Conservation (phyloP, 2,329 filamentous ascomycete genomes). For the Hypoxylon sp. region DNA sequence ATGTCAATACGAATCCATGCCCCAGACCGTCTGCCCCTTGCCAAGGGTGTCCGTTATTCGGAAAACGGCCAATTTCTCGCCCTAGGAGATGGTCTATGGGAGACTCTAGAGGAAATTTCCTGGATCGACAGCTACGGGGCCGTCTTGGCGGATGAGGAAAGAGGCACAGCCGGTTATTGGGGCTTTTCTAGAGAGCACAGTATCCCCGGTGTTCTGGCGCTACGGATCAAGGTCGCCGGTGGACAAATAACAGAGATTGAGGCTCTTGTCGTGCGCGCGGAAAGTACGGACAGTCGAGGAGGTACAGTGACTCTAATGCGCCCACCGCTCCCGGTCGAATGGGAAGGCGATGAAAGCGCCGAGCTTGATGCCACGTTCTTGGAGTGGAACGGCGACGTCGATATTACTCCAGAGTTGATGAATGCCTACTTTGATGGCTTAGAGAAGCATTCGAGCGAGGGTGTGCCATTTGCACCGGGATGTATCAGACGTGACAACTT, state of each 20-base stretch:
- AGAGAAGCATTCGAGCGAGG: slow-evolving; percentile 40
- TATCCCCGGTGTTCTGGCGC: slow-evolving; percentile 38
- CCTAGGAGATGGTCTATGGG: slow-evolving; percentile 42
- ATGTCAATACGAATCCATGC: slow-evolving; percentile 38
- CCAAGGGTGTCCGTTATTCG: slow-evolving; percentile 37
- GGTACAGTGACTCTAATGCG: slow-evolving; percentile 45
- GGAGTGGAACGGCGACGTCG: slow-evolving; percentile 3
- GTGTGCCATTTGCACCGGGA: slow-evolving; percentile 33
- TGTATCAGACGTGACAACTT: slow-evolving; percentile 43
- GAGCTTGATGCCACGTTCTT: slow-evolving; percentile 31
- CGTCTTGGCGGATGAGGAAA: slow-evolving; percentile 34
- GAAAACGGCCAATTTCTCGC: slow-evolving; percentile 46
- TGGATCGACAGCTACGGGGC: slow-evolving; percentile 34
- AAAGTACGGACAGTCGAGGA: slow-evolving; percentile 33
- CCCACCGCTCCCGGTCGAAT: slow-evolving; percentile 44
- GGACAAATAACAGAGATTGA: slow-evolving; percentile 43
- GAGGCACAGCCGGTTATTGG: slow-evolving; percentile 39
- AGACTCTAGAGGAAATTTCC: slow-evolving; percentile 34
- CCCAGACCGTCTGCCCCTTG: slow-evolving; percentile 32
- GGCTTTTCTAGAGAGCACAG: slow-evolving; percentile 40
- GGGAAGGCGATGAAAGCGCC: slow-evolving; percentile 35
- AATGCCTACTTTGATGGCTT: slow-evolving; percentile 40
- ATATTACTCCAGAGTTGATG: slow-evolving; percentile 24
- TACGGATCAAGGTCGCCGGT: slow-evolving; percentile 36
- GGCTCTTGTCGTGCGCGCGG: slow-evolving; percentile 40